Evolutionary conservation across 1,284 basidiomycete genomes (phyloP), one percentile per base, ranked within the genome.

Genomic region (Naganishia albida): DNA sequence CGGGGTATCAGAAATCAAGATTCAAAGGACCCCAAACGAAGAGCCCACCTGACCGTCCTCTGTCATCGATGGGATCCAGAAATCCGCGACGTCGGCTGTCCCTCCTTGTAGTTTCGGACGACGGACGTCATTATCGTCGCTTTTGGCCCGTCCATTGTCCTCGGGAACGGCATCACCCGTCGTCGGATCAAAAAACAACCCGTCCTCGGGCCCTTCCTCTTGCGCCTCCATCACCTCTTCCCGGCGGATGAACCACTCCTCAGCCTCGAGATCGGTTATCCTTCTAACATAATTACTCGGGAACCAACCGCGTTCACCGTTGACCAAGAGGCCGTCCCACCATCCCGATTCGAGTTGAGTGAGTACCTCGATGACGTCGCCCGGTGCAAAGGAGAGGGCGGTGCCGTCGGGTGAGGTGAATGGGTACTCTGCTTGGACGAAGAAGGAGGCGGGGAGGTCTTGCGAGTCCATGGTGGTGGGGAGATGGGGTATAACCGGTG

Each of bases 261-360:
- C 89, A 6, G 86, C 87, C 74, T 93, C 91, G 69, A 89, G 86
- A 69, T 91, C 88, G 30, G 87, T 83, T 67, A 96, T 87, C 67
- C 86, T 78, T 53, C 84, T 82, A 51, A 97, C 93, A 80, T 95
- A 97, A 81, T 98, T 99, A 70, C 90, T 93, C 15, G 95, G 95
- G 78, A 99, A 97, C 95, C 95, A 98, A 51, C 95, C 95, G 59
- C 95, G 86, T 38, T 55, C 46, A 76, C 90, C 87, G 63, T 88
- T 87, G 62, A 88, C 87, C 39, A 97, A 82, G 67, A 98, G 82
- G 8, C 96, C 95, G 78, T 99, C 96, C 95, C 95, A 99, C 95
- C 95, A 99, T 18, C 95, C 95, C 4, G 89, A 91, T 54, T 91
- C 90, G 62, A 97, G 86, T 75, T 89, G 88, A 7, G 89, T 92